phyloP scores from a whole-genome alignment of 140 eudicot genomes.

The Stevia rebaudiana region DNA sequence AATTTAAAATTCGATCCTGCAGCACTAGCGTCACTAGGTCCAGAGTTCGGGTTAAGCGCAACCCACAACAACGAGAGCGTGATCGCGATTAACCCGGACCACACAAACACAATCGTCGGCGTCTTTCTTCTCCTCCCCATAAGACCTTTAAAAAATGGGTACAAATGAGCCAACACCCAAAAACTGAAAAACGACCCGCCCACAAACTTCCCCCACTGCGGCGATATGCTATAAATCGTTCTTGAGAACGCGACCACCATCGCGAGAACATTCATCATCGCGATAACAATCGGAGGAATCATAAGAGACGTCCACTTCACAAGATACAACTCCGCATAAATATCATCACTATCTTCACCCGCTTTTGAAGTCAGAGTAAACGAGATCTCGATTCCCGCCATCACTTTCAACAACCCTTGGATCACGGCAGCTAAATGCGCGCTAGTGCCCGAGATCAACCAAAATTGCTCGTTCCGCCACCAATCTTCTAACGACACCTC shows the following conservation, averaged over 20 bases:
- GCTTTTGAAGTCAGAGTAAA: conserved; percentile 59
- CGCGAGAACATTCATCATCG: conserved; percentile 53
- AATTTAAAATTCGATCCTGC: conserved; percentile 31
- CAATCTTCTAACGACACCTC: conserved; percentile 56
- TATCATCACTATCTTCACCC: conserved; percentile 46
- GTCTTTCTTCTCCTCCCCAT: conserved; percentile 67
- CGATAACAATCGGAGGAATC: conserved; percentile 69
- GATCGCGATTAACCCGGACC: conserved; percentile 65
- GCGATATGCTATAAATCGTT: conserved; percentile 43
- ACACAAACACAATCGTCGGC: conserved; percentile 58
- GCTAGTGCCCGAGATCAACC: conserved; percentile 67
- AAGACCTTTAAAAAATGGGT: conserved; percentile 63
- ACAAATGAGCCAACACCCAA: conserved; percentile 66
- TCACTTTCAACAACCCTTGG: conserved; percentile 57
- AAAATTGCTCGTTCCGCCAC: conserved; percentile 78
- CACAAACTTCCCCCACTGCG: conserved; percentile 56
- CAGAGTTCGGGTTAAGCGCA: conserved; percentile 40
- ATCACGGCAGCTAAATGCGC: conserved; percentile 62
- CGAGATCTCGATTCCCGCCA: conserved; percentile 71
- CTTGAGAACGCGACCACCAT: conserved; percentile 62
- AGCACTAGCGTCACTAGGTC: conserved; percentile 2
- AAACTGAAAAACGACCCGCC: conserved; percentile 67
- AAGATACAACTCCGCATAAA: conserved; percentile 49
- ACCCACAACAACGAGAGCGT: conserved; percentile 60
- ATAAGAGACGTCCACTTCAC: conserved; percentile 70